Percentiles rank a stretch among this genome's conserved stretches.
Conservation (phyloP, 1,284 basidiomycete species). For the Mycosarcoma maydis region DNA sequence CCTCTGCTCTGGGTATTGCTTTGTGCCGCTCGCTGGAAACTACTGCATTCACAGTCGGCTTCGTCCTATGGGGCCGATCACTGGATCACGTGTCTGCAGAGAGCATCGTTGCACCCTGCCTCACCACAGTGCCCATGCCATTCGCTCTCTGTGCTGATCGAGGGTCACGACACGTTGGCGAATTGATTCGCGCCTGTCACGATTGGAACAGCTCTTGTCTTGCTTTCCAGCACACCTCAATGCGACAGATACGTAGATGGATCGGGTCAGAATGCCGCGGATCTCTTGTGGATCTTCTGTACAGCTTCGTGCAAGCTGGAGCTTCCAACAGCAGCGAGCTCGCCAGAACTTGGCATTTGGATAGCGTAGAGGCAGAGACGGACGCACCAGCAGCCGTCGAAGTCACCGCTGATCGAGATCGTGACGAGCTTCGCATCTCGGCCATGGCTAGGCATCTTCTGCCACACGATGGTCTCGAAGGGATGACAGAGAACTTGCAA, state of each 20-base stretch:
- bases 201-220: constrained; percentile 11
- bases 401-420: constrained; percentile 1
- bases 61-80: constrained; percentile 12
- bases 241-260: constrained; percentile 16
- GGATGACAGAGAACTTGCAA: constrained; percentile 1
- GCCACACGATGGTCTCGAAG: constrained; percentile 5
- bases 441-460: constrained; percentile 2
- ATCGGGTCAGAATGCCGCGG: constrained; percentile 9
- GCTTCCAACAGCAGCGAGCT: too few relatives aligned
- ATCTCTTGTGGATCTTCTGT: constrained; percentile 7
- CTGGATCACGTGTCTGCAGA: constrained; percentile 11
- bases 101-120: constrained; percentile 3
- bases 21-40: constrained; percentile 3
- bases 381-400: constrained; percentile 17
- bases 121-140: constrained; percentile 9
- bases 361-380: constrained; percentile 10
- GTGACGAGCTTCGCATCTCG: constrained; percentile 16
- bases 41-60: constrained; percentile 8
- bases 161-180: neutral
- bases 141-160: constrained; percentile 1
- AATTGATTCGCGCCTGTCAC: constrained; percentile 5
- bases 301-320: constrained; percentile 14
- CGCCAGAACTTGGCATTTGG: constrained; percentile 3
- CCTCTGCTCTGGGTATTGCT: constrained; percentile 6
- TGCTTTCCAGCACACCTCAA: constrained; percentile 12